These are phyloP conservation scores for Clavariopsis aquatica DNA, from an alignment of 495 filamentous ascomycete genomes.

Conservation along the genomic window DNA sequence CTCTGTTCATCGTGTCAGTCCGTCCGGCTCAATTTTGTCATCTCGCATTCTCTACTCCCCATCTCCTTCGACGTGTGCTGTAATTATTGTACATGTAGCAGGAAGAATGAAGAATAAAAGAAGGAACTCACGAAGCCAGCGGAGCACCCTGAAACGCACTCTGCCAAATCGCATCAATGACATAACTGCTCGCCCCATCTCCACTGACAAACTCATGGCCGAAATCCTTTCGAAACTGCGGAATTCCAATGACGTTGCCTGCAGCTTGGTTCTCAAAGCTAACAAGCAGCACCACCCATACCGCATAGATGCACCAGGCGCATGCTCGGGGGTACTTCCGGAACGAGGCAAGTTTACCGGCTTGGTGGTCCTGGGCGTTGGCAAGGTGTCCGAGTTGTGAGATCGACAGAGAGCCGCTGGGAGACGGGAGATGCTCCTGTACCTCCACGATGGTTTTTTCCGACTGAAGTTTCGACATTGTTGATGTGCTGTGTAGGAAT, in stretches of 20 bases:
- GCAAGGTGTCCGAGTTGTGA: background rate
- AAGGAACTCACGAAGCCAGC: slow-evolving; percentile 1
- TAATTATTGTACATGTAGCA: no score
- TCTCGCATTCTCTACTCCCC: no score
- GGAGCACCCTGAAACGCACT: slow-evolving; percentile 8
- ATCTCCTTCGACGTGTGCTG: no score
- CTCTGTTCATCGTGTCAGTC: background rate
- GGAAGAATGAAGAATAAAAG: background rate
- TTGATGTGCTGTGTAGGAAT: no score
- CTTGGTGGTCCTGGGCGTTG: background rate
- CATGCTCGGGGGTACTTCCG: slow-evolving; percentile 5
- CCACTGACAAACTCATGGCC: background rate
- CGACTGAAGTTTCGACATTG: background rate
- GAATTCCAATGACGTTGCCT: slow-evolving; percentile 10
- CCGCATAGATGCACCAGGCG: slow-evolving; percentile 9
- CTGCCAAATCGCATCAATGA: slow-evolving; percentile 12
- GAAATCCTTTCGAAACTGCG: slow-evolving; percentile 15
- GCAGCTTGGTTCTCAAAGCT: slow-evolving; percentile 7
- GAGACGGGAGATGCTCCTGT: background rate
- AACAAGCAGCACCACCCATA: slow-evolving; percentile 6
- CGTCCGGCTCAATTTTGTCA: background rate
- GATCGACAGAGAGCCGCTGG: background rate
- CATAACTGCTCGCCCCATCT: background rate
- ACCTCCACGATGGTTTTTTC: background rate
- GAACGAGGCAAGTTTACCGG: slow-evolving; percentile 6